phyloP scores from a whole-genome alignment of 108 stramenopile species.

The Pseudonitzschia delicatissima region DNA sequence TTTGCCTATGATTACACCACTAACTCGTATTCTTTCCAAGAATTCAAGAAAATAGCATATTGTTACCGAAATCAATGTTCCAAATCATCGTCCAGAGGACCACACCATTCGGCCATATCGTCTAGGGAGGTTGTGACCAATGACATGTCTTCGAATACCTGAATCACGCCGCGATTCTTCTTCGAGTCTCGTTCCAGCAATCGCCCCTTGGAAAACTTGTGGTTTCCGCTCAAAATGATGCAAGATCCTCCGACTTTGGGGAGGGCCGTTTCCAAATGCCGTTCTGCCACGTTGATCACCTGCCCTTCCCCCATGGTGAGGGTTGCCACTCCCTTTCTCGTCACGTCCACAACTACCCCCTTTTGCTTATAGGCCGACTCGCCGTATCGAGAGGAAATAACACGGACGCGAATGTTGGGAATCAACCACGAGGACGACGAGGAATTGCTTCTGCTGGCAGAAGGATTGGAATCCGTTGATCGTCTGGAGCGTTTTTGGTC shows the following conservation, averaged over 20 bases:
- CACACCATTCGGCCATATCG: conserved; percentile 86
- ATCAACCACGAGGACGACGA: conserved; percentile 51
- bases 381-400: conserved; percentile 68
- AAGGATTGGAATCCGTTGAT: conserved; percentile 1
- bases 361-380: conserved; percentile 63
- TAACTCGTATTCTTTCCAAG: too few species aligned
- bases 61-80: not conserved
- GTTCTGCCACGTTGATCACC: conserved; percentile 65
- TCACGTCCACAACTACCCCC: conserved; percentile 79
- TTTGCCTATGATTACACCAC: too few species aligned
- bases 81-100: conserved; percentile 64
- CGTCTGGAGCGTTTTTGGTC: conserved; percentile 5
- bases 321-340: conserved; percentile 47
- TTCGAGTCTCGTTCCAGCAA: conserved; percentile 69
- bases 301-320: conserved; percentile 64
- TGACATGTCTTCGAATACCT: conserved; percentile 78
- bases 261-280: conserved; percentile 82
- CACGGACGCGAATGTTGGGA: conserved; percentile 82
- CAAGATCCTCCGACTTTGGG: conserved; percentile 79
- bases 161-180: conserved; percentile 59
- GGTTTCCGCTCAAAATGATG: conserved; percentile 57
- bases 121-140: conserved; percentile 72
- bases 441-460: not conserved
- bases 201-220: conserved; percentile 55
- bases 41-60: too few species aligned